phyloP scores from a whole-genome alignment of 345 rosid species.

The Excoecaria cochinchinensis region DNA sequence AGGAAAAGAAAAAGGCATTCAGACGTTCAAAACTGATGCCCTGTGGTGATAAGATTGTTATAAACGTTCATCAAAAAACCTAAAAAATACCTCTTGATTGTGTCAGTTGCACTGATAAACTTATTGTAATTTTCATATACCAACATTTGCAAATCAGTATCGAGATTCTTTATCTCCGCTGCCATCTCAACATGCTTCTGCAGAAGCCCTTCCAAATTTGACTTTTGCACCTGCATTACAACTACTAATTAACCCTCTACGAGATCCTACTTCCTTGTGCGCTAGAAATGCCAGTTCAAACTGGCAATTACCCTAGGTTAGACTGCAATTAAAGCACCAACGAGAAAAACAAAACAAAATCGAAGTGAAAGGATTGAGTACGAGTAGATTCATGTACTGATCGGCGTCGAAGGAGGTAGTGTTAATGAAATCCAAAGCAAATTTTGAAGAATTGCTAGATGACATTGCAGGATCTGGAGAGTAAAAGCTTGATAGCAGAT shows the following conservation, averaged over 20 bases:
- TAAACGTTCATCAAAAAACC: constrained; percentile 8
- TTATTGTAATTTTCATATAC: constrained; percentile 96
- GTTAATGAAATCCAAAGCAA: constrained; percentile 69
- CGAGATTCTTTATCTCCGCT: constrained; percentile 95
- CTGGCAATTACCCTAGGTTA: background rate
- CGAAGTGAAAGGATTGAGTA: constrained; percentile 19
- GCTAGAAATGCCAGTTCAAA: background rate
- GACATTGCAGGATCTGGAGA: constrained; percentile 82
- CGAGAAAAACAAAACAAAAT: background rate
- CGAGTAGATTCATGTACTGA: constrained; percentile 94
- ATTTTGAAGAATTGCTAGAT: constrained; percentile 38
- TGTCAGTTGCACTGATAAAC: constrained; percentile 97
- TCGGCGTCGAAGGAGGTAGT: constrained; percentile 75
- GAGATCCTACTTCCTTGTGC: background rate
- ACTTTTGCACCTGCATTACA: constrained; percentile 59
- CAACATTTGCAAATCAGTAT: constrained; percentile 96
- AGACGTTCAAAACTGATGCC: background rate
- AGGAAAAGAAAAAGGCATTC: background rate
- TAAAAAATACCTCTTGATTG: constrained; percentile 75
- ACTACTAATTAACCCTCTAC: background rate
- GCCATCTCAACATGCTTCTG: constrained; percentile 97
- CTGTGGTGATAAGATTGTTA: background rate
- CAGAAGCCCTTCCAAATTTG: constrained; percentile 81
- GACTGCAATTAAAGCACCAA: background rate
- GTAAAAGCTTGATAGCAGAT: constrained; percentile 96